These are phyloP conservation scores for Fusarium sp. DNA, from an alignment of 2,329 filamentous ascomycete species.

Conservation along the genomic window DNA sequence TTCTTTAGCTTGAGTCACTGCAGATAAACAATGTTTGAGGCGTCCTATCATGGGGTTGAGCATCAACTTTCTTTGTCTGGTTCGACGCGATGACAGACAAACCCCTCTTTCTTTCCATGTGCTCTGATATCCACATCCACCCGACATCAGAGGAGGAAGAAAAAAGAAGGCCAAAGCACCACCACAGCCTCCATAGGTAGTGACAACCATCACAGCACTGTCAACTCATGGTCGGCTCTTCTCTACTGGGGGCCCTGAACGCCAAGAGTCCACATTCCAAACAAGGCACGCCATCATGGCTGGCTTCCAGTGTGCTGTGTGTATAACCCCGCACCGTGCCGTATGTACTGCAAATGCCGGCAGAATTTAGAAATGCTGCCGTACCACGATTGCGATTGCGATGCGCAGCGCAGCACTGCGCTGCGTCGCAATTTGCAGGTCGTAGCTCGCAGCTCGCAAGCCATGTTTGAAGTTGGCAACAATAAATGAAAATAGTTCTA, in stretches of 20 bases:
- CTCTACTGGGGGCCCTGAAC: constrained; percentile 15
- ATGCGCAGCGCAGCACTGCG: neutral
- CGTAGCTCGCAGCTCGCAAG: neutral
- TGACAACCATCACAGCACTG: constrained; percentile 9
- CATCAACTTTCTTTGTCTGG: constrained; percentile 6
- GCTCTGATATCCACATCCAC: constrained; percentile 11
- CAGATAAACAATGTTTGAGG: constrained; percentile 9
- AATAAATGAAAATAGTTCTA: neutral
- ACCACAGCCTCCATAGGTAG: constrained; percentile 20
- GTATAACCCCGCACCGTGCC: constrained; percentile 11
- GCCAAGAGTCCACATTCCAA: constrained; percentile 31
- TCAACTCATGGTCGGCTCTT: constrained; percentile 1
- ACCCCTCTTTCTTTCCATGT: constrained; percentile 11
- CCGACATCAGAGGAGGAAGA: neutral
- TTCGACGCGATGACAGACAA: neutral
- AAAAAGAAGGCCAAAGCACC: constrained; percentile 31
- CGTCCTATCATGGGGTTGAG: neutral
- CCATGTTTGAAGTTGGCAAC: constrained; percentile 13
- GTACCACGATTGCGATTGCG: neutral
- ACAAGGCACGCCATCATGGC: constrained; percentile 26
- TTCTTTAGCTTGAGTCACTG: constrained; percentile 2
- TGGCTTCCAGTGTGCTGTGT: neutral
- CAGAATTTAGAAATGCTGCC: neutral
- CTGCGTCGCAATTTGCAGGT: too few relatives aligned
- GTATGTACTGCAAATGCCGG: neutral